phyloP scores from a whole-genome alignment of 1,139 yeast genomes.

The Candida tropicalis region DNA sequence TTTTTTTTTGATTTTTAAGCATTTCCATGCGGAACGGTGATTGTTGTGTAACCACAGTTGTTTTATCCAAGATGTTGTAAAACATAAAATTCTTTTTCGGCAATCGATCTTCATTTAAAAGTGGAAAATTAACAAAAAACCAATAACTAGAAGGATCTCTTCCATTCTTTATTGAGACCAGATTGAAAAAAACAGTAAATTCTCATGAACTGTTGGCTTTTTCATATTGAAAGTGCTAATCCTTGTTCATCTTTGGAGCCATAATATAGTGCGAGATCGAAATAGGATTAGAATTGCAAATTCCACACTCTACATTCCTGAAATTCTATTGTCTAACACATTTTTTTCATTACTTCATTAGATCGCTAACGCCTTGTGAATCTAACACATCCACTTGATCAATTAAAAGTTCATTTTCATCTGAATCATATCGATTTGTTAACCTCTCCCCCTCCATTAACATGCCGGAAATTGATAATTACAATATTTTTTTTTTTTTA shows the following conservation, averaged over 20 bases:
- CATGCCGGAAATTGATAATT: constrained; percentile 1
- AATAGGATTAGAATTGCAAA: too few relatives aligned
- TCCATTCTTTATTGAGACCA: constrained; percentile 2
- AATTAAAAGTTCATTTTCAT: too few relatives aligned
- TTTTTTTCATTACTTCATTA: neutral
- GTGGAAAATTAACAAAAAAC: neutral
- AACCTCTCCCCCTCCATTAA: neutral
- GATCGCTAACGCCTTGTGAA: neutral
- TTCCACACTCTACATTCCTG: constrained; percentile 1
- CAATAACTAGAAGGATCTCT: constrained; percentile 1
- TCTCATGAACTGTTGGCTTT: too few relatives aligned
- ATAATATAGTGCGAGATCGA: neutral
- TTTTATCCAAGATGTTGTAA: neutral
- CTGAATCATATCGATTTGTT: too few relatives aligned
- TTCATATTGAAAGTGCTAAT: neutral
- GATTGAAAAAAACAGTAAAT: neutral
- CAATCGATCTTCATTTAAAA: neutral
- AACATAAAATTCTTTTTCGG: neutral
- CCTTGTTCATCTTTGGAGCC: neutral
- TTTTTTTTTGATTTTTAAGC: neutral
- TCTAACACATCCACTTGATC: neutral
- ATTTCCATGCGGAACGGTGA: neutral
- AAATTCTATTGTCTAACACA: constrained; percentile 4
- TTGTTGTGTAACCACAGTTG: neutral
- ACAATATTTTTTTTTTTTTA: neutral